A percentile compares a stretch with the other conserved stretches of the same genome.
Evolutionary conservation across 176 grass and related monocot species (phyloP).

Genomic region (Thinopyrum elongatum): DNA sequence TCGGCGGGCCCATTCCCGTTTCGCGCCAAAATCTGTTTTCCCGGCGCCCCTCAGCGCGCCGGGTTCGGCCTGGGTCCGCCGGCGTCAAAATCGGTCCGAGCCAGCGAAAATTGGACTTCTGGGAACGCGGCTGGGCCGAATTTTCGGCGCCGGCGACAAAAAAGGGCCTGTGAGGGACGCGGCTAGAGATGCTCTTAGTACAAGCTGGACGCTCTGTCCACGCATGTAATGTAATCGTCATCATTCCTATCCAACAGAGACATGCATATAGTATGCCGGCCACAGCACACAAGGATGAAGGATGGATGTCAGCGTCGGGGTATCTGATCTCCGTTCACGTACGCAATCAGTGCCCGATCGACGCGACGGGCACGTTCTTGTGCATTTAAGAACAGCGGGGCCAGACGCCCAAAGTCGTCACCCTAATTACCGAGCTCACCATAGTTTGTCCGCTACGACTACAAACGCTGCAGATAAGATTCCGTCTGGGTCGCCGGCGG

Average conservation of each 20-base stretch:
- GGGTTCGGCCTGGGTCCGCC: too few species aligned
- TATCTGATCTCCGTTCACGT: background rate
- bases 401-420: background rate
- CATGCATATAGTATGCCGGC: background rate
- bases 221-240: background rate
- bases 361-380: background rate
- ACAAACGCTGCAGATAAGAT: slow-evolving; percentile 10
- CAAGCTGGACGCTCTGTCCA: background rate
- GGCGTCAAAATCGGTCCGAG: too few species aligned
- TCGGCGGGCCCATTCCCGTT: too few species aligned
- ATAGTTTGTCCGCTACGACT: slow-evolving; percentile 18
- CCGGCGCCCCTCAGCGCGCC: too few species aligned
- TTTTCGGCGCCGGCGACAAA: too few species aligned
- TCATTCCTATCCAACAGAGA: background rate
- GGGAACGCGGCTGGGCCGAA: too few species aligned
- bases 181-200: too few species aligned
- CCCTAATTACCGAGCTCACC: background rate
- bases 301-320: background rate
- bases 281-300: background rate
- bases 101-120: too few species aligned
- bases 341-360: slow-evolving; percentile 27
- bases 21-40: too few species aligned
- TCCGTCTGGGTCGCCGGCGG: background rate
- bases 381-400: slow-evolving; percentile 22
- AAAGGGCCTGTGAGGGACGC: too few species aligned